Percentiles rank a stretch among this genome's conserved stretches.
Conservation (phyloP, 768 basidiomycete genomes). For the Russula ochroleuca region DNA sequence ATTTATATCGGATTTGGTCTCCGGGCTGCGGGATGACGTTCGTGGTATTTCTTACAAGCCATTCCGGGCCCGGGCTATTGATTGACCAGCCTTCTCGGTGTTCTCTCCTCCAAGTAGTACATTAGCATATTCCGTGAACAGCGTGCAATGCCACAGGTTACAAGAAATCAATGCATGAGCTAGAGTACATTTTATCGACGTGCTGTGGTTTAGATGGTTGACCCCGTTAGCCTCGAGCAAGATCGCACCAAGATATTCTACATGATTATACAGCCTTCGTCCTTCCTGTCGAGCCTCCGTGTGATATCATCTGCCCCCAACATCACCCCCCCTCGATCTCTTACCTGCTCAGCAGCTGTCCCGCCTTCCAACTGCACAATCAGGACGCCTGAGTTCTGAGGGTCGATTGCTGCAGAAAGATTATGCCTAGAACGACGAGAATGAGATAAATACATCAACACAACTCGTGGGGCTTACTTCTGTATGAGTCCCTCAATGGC, state of each 20-base stretch:
- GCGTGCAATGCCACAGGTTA: neutral
- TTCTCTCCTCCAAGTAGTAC: no score
- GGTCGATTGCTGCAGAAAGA: conserved; percentile 70
- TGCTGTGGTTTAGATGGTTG: neutral
- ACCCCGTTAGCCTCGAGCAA: neutral
- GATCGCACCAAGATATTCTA: conserved; percentile 30
- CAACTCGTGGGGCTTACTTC: conserved; percentile 46
- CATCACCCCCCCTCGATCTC: conserved; percentile 35
- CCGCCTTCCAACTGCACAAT: conserved; percentile 62
- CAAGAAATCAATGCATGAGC: neutral
- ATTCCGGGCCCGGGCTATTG: no score
- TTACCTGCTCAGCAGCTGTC: conserved; percentile 28
- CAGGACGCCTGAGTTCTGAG: conserved; percentile 78
- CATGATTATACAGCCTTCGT: conserved; percentile 65
- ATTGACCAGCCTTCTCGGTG: no score
- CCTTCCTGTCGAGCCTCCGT: conserved; percentile 47
- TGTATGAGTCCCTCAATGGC: conserved; percentile 84
- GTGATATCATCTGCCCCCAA: conserved; percentile 57
- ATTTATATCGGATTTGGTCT: no score
- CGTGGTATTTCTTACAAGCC: no score
- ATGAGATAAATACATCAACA: neutral
- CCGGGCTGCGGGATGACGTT: no score
- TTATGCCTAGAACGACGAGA: conserved; percentile 50
- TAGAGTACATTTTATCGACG: no score
- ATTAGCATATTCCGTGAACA: neutral